Conservation (phyloP, 768 basidiomycete genomes). For the Termitomyces sp. region DNA sequence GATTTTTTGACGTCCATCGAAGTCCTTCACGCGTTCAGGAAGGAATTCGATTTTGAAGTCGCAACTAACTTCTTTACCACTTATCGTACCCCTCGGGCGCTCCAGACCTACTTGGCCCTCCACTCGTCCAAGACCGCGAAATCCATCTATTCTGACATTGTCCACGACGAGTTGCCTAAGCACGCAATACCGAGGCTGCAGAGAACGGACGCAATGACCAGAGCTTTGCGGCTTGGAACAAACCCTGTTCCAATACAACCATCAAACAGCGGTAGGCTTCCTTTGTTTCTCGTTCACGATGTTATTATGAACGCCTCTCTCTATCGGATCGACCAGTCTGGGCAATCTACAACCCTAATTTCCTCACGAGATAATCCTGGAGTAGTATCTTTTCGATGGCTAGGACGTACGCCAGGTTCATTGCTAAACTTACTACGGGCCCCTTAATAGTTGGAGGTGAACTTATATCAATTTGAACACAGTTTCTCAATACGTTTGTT, state of each 20-base stretch:
- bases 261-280: conserved; percentile 20
- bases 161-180: background rate
- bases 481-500: background rate
- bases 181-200: background rate
- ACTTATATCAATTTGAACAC: conserved; percentile 3
- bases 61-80: conserved; percentile 35
- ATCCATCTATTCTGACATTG: background rate
- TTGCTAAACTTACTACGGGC: conserved; percentile 27
- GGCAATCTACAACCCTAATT: conserved; percentile 54
- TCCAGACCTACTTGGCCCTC: too few relatives aligned
- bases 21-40: conserved; percentile 40
- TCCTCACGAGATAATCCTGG: conserved; percentile 43
- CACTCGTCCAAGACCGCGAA: background rate
- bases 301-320: conserved; percentile 46
- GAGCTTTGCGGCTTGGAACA: too few relatives aligned
- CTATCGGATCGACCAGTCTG: conserved; percentile 49
- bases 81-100: conserved; percentile 33
- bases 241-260: conserved; percentile 33
- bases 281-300: conserved; percentile 67
- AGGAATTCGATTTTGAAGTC: too few relatives aligned
- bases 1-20: conserved; percentile 67
- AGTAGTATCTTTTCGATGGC: conserved; percentile 48
- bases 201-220: conserved; percentile 8
- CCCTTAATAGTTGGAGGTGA: conserved; percentile 56
- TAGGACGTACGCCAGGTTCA: conserved; percentile 36